These are phyloP conservation scores for Globisporangium alternatum DNA, from an alignment of 352 stramenopile species.

Conservation along the genomic window DNA sequence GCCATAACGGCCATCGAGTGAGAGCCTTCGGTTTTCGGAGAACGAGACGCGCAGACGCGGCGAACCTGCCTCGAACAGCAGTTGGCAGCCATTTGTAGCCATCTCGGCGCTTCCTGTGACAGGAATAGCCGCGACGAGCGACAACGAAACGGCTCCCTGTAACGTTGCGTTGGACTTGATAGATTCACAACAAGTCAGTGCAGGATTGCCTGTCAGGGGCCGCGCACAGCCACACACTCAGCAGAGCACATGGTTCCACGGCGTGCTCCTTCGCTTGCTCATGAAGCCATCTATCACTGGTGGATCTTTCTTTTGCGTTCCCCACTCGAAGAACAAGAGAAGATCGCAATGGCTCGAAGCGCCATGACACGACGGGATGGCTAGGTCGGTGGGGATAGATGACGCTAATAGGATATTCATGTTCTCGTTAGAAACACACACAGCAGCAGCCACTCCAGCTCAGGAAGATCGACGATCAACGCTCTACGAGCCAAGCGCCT, in stretches of 20 bases:
- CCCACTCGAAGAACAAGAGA: not conserved
- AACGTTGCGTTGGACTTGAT: not conserved
- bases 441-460: not conserved
- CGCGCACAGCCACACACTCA: not conserved
- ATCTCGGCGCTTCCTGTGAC: not conserved
- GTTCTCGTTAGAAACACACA: not conserved
- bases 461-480: not conserved
- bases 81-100: not conserved
- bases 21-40: not conserved
- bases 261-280: not conserved
- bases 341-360: not conserved
- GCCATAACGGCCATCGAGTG: not conserved
- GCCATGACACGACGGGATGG: not conserved
- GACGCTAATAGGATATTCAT: conserved; percentile 10
- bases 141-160: not conserved
- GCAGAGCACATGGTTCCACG: not conserved
- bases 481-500: too few relatives aligned
- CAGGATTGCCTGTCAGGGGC: not conserved
- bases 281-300: too few relatives aligned
- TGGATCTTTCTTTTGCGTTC: not conserved
- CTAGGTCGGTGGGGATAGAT: not conserved
- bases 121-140: not conserved
- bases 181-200: not conserved
- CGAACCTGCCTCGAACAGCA: not conserved
- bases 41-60: not conserved